Evolutionary conservation across 495 filamentous ascomycete species (phyloP).

Genomic region (Diplogelasinospora grovesii): DNA sequence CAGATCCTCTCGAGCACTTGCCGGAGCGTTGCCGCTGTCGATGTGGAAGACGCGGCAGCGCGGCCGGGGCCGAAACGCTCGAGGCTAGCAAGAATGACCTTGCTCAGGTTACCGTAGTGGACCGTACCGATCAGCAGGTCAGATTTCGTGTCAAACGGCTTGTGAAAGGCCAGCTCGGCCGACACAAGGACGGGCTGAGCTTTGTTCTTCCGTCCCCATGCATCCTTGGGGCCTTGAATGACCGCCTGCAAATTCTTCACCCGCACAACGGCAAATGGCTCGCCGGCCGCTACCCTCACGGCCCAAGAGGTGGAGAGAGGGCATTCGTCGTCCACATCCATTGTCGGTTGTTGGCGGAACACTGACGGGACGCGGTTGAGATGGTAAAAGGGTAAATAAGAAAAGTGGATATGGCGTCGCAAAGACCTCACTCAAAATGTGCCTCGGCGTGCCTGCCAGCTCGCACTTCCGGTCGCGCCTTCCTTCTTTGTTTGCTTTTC

Average conservation of each 20-base stretch:
- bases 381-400: not conserved
- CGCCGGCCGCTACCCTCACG: constrained; percentile 27
- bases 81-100: constrained; percentile 37
- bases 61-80: constrained; percentile 13
- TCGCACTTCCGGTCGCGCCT: too few relatives aligned
- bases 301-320: constrained; percentile 25
- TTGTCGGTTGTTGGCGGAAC: too few relatives aligned
- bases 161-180: constrained; percentile 38
- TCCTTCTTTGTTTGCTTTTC: too few relatives aligned
- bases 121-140: constrained; percentile 48
- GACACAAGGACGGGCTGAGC: constrained; percentile 50
- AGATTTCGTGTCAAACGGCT: constrained; percentile 42
- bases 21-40: constrained; percentile 11
- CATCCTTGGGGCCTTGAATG: constrained; percentile 41
- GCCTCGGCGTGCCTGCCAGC: too few relatives aligned
- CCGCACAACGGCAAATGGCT: constrained; percentile 34
- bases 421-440: too few relatives aligned
- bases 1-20: constrained; percentile 28
- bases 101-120: constrained; percentile 55
- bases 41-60: not conserved
- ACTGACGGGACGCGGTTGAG: too few relatives aligned
- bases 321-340: not conserved
- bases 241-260: constrained; percentile 46
- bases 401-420: too few relatives aligned
- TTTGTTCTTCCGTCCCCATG: constrained; percentile 46